phyloP scores from a whole-genome alignment of 2,329 filamentous ascomycete species.

The Epichloe typhina region DNA sequence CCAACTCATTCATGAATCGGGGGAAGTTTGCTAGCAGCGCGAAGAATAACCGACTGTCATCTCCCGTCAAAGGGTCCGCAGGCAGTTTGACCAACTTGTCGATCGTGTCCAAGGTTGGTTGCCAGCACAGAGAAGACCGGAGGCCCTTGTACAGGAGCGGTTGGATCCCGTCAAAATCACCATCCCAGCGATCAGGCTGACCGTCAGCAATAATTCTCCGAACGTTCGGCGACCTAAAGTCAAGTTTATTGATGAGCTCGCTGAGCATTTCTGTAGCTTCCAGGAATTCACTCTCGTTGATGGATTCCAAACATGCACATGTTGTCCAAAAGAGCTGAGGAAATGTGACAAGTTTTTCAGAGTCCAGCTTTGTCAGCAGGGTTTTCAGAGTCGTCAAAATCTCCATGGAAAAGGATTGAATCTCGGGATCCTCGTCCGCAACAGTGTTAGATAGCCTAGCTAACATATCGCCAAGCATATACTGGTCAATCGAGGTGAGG shows the following conservation, averaged over 20 bases:
- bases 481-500: conserved; percentile 75
- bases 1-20: conserved; percentile 67
- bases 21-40: conserved; percentile 80
- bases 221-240: conserved; percentile 58
- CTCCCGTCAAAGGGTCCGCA: conserved; percentile 67
- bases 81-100: conserved; percentile 69
- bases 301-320: conserved; percentile 89
- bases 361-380: conserved; percentile 72
- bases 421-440: conserved; percentile 85
- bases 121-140: conserved; percentile 71
- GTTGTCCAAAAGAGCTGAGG: conserved; percentile 97
- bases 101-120: conserved; percentile 63
- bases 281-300: conserved; percentile 89
- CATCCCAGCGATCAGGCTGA: conserved; percentile 79
- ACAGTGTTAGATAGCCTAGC: conserved; percentile 92
- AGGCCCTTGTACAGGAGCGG: conserved; percentile 82
- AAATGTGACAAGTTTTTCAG: conserved; percentile 70
- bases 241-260: conserved; percentile 69
- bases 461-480: conserved; percentile 95
- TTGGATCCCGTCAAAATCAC: conserved; percentile 74
- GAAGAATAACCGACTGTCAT: conserved; percentile 71
- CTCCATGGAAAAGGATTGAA: conserved; percentile 95
- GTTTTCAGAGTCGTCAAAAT: conserved; percentile 89
- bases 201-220: conserved; percentile 62
- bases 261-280: conserved; percentile 88